Conservation (phyloP, 371 early-diverging fungal species). For the Mucor piriformis region DNA sequence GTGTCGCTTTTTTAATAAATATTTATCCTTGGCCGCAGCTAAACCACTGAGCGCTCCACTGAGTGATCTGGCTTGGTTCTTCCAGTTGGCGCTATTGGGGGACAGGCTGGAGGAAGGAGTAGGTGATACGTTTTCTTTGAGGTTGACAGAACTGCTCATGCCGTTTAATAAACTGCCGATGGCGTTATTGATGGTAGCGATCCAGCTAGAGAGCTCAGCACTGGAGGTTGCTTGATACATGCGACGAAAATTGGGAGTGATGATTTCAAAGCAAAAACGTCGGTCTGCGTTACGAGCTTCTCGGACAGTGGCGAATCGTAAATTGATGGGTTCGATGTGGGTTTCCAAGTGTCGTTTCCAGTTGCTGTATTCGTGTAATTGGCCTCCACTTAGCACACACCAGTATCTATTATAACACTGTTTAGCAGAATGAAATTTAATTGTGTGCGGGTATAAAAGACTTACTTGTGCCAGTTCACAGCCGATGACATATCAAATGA, state of each 20-base stretch:
- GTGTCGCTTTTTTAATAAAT: slow-evolving; percentile 13
- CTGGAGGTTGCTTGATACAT: slow-evolving; percentile 76
- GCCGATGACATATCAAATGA: slow-evolving; percentile 18
- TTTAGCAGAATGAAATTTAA: too few relatives aligned
- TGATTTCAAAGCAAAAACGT: slow-evolving; percentile 78
- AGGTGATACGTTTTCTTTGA: not conserved
- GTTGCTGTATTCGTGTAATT: slow-evolving; percentile 73
- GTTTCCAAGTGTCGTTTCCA: slow-evolving; percentile 71
- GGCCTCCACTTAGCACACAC: slow-evolving; percentile 76
- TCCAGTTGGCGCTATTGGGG: not conserved
- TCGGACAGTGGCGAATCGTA: slow-evolving; percentile 78
- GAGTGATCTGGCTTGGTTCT: slow-evolving; percentile 9
- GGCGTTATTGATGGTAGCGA: slow-evolving; percentile 69
- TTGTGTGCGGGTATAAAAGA: too few relatives aligned
- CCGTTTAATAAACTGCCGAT: slow-evolving; percentile 71
- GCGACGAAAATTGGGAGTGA: slow-evolving; percentile 65
- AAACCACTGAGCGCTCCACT: slow-evolving; percentile 21
- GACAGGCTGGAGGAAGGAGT: slow-evolving; percentile 2
- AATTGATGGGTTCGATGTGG: slow-evolving; percentile 67
- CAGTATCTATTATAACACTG: slow-evolving; percentile 36
- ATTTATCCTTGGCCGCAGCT: slow-evolving; percentile 23
- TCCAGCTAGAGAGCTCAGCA: slow-evolving; percentile 74
- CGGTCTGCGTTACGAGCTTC: slow-evolving; percentile 74
- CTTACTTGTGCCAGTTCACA: slow-evolving; percentile 22
- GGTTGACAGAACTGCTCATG: slow-evolving; percentile 44